Base-by-base conservation (phyloP, 331 rosid species). In the Phaseolus coccineus region DNA sequence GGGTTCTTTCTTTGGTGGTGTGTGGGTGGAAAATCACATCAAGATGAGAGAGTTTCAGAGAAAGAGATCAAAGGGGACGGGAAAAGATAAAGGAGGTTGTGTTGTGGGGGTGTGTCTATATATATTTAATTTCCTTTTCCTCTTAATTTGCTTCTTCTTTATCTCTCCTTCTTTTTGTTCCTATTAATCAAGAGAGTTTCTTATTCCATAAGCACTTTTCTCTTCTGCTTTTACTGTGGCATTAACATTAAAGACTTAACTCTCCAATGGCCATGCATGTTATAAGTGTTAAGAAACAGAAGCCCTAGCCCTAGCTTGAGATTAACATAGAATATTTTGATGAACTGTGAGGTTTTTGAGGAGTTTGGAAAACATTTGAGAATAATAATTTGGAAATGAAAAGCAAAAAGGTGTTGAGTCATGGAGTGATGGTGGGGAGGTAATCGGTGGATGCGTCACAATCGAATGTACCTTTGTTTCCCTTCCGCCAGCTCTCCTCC, bases 1-100 rank as follows among this genome's bases (percentile, higher is more conserved):
- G 92, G 86, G 82, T 81, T 80, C 61, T 88, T 88, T 86, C 66
- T 88, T 88, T 86, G 84, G 86, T 80, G 81, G 70, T 69, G 81
- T 67, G 85, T 85, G 81, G 88, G 87, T 90, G 89, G 93, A 92
- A 90, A 93, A 92, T 92, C 97, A 94, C 92, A 91, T 91, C 97
- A 90, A 84, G 70, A 63, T 71, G 87, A 59, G 77, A 69, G 88
- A 87, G 86, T 81, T 85, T 86, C 87, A 87, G 91, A 85, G 86
- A 83, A 46, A 82, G 83, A 76, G 85, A 82, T 86, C 84, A 90
- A 82, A 83, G 80, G 89, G 90, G 94, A 87, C 59, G 85, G 90
- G 85, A 77, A 82, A 83, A 90, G 97, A 85, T 91, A 91, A 91
- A 89, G 87, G 85, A 83, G 78, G 16, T 46, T 46, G 51, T 46